A percentile compares a stretch with the other conserved stretches of the same genome.
phyloP scores from a whole-genome alignment of 1,139 yeast species.

The Keqinozyma sinolaborantium region DNA sequence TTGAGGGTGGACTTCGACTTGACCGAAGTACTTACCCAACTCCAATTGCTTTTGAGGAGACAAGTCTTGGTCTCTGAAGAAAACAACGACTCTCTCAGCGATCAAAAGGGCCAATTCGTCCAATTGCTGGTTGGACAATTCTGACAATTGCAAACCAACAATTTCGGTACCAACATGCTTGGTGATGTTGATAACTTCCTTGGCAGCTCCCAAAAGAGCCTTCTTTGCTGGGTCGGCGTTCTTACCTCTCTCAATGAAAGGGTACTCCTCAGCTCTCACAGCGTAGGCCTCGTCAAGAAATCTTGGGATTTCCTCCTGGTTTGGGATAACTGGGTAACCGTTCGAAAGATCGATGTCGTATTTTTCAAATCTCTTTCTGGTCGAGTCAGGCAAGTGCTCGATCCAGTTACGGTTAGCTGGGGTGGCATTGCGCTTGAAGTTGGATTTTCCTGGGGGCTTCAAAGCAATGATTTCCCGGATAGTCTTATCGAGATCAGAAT shows the following conservation, averaged over 20 bases:
- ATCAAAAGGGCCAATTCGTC: constrained; percentile 47
- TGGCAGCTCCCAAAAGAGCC: constrained; percentile 50
- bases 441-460: constrained; percentile 6
- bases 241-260: constrained; percentile 44
- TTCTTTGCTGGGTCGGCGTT: constrained; percentile 53
- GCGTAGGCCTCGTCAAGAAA: constrained; percentile 50
- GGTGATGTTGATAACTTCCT: constrained; percentile 43
- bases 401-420: constrained; percentile 11
- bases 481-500: constrained; percentile 2
- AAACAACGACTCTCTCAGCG: constrained; percentile 42
- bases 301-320: constrained; percentile 35
- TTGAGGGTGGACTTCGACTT: constrained; percentile 41
- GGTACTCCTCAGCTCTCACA: constrained; percentile 37
- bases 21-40: constrained; percentile 41
- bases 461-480: constrained; percentile 4
- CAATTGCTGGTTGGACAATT: constrained; percentile 46
- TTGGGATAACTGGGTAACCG: constrained; percentile 29
- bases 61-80: constrained; percentile 41
- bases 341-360: constrained; percentile 26
- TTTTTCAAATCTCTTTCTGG: constrained; percentile 23
- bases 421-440: constrained; percentile 5
- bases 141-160: constrained; percentile 48
- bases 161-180: constrained; percentile 55
- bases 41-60: constrained; percentile 44
- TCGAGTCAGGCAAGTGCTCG: constrained; percentile 13